phyloP scores from a whole-genome alignment of 2,329 filamentous ascomycete species.

The Rutstroemia sydowiana region DNA sequence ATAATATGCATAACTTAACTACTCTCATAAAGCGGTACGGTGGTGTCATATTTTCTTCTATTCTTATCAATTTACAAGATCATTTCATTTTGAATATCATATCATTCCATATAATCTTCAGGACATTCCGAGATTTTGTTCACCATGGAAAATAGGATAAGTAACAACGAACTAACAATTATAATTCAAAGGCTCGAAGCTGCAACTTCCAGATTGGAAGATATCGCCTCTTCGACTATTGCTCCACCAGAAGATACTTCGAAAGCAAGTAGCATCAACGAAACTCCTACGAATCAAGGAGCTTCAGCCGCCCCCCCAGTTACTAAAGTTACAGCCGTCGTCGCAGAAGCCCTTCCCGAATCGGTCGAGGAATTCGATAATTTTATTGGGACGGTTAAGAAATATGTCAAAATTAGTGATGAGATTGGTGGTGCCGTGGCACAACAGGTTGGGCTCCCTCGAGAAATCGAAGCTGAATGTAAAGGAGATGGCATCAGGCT shows the following conservation, averaged over 20 bases:
- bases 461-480: neutral
- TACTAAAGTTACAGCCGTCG: constrained; percentile 37
- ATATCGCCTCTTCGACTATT: constrained; percentile 75
- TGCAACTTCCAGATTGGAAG: constrained; percentile 90
- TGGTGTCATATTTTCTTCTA: constrained; percentile 30
- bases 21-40: constrained; percentile 98
- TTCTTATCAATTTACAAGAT: neutral
- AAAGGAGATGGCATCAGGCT: constrained; percentile 1
- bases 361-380: constrained; percentile 83
- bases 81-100: neutral
- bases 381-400: constrained; percentile 68
- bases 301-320: constrained; percentile 28
- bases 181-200: constrained; percentile 73
- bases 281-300: constrained; percentile 29
- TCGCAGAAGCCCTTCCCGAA: constrained; percentile 56
- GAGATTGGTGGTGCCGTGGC: constrained; percentile 70
- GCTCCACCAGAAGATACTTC: constrained; percentile 42
- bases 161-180: constrained; percentile 23
- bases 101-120: neutral
- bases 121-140: neutral
- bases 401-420: constrained; percentile 71
- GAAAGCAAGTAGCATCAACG: constrained; percentile 38
- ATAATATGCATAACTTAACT: constrained; percentile 91
- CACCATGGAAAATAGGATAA: constrained; percentile 22
- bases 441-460: constrained; percentile 58